Percentiles rank a stretch among this genome's conserved stretches.
These are phyloP conservation scores for Globisporangium parvum DNA, from an alignment of 352 stramenopile species.

Conservation along the genomic window DNA sequence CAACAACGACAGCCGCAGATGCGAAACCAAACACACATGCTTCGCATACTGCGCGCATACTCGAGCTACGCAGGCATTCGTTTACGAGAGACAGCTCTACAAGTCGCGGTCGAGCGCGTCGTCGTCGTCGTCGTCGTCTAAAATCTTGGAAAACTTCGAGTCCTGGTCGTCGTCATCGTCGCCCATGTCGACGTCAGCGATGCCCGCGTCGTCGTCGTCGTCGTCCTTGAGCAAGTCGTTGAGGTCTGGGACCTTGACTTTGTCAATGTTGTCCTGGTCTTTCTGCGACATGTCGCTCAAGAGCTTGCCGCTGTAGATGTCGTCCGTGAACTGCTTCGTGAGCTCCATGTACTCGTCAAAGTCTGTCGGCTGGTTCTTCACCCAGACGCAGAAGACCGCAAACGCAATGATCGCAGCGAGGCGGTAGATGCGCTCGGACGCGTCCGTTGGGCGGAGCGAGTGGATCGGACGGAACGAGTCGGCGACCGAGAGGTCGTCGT, in stretches of 20 bases:
- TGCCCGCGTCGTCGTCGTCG: slow-evolving; percentile 57
- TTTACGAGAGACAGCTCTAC: slow-evolving; percentile 25
- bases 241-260: slow-evolving; percentile 87
- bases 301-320: slow-evolving; percentile 99
- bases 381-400: slow-evolving; percentile 95
- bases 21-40: too few species aligned
- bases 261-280: slow-evolving; percentile 98
- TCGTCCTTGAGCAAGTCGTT: slow-evolving; percentile 83
- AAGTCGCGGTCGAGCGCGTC: slow-evolving; percentile 61
- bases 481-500: slow-evolving; percentile 96
- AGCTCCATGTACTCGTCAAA: slow-evolving; percentile 99
- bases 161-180: slow-evolving; percentile 59
- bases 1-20: too few species aligned
- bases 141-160: slow-evolving; percentile 73
- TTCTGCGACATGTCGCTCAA: slow-evolving; percentile 97
- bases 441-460: slow-evolving; percentile 74
- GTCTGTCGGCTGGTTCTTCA: slow-evolving; percentile 98
- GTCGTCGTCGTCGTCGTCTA: slow-evolving; percentile 50
- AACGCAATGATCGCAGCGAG: slow-evolving; percentile 90
- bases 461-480: slow-evolving; percentile 98
- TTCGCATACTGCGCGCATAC: not conserved
- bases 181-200: slow-evolving; percentile 58
- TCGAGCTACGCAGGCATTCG: too few species aligned
- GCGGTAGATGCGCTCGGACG: slow-evolving; percentile 94
- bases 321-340: slow-evolving; percentile 98